Conservation (phyloP, 2,329 filamentous ascomycete species). For the Ophiostoma ulmi region DNA sequence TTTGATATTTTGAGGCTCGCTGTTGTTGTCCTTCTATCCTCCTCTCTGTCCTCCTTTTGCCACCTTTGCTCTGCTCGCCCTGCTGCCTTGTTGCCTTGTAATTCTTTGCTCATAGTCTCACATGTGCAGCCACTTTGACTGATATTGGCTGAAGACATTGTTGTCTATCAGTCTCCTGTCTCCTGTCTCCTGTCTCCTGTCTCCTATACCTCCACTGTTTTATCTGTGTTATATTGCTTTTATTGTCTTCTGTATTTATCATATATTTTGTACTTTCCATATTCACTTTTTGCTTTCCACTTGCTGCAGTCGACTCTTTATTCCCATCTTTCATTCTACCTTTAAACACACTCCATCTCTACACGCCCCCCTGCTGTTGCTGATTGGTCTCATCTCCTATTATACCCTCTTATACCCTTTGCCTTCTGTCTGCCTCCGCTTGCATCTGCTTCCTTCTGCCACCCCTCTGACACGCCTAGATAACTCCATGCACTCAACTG, state of each 20-base stretch:
- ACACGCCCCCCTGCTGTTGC: conserved; percentile 1
- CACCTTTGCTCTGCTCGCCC: background rate
- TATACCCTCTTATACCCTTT: background rate
- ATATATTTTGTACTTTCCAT: background rate
- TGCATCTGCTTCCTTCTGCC: background rate
- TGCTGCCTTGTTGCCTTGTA: background rate
- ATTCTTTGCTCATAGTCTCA: background rate
- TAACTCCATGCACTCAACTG: background rate
- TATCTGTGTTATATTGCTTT: background rate
- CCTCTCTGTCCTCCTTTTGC: background rate
- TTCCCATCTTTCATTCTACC: background rate
- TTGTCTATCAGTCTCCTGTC: background rate
- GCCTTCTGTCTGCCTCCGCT: background rate
- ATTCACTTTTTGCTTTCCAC: background rate
- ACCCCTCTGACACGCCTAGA: conserved; percentile 6
- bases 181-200: background rate
- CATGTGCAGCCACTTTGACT: background rate
- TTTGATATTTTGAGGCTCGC: background rate
- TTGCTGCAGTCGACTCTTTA: background rate
- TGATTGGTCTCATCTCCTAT: background rate
- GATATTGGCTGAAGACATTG: conserved; percentile 1
- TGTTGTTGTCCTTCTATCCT: background rate
- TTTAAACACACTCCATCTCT: conserved; percentile 1
- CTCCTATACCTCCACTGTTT: background rate
- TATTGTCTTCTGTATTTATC: background rate